Evolutionary conservation across 2,329 filamentous ascomycete genomes (phyloP).

Genomic region (Hypoxylon sp.): DNA sequence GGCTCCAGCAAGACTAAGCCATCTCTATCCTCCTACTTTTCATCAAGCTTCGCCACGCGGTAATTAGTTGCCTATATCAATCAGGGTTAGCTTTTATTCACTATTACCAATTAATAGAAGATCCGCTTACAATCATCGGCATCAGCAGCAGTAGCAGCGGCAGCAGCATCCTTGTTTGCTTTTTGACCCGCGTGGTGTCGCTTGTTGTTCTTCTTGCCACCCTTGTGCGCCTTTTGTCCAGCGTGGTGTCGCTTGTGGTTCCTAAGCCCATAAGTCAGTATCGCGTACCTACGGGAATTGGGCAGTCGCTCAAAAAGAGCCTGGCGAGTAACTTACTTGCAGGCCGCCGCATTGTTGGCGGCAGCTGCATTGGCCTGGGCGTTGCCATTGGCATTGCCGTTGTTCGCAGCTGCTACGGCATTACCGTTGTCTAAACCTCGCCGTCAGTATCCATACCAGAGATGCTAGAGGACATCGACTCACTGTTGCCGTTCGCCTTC

Average conservation of each 20-base stretch:
- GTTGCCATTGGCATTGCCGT: slow-evolving; percentile 8
- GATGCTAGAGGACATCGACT: slow-evolving; percentile 8
- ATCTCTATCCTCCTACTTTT: neutral
- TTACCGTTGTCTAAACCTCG: neutral
- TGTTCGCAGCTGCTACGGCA: neutral
- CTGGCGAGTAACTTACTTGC: neutral
- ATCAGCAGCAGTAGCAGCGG: slow-evolving; percentile 13
- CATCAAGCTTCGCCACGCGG: neutral
- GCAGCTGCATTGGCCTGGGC: too few relatives aligned
- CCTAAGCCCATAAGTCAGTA: slow-evolving; percentile 13
- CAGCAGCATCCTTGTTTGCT: slow-evolving; percentile 8
- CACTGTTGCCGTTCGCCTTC: slow-evolving; percentile 39
- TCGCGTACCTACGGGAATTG: neutral
- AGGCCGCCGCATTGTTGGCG: neutral
- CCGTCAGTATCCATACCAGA: slow-evolving; percentile 6
- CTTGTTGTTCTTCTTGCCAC: slow-evolving; percentile 23
- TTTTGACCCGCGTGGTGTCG: slow-evolving; percentile 21
- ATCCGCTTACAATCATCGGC: slow-evolving; percentile 22
- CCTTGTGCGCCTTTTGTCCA: slow-evolving; percentile 20
- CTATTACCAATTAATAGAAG: neutral
- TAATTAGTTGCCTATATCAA: slow-evolving; percentile 30
- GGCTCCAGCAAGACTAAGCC: neutral
- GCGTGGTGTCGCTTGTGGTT: slow-evolving; percentile 24
- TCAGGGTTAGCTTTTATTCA: slow-evolving; percentile 5
- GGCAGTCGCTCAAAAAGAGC: neutral